These are phyloP conservation scores for Medicago truncatula DNA, from an alignment of 306 rosid genomes.

Conservation along the genomic window MtrunA17r5.0-ANR NC_053044.1:52468001-52468500, in stretches of 20 bases:
- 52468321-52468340: not conserved
- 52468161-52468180: conserved; percentile 25
- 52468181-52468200: conserved; percentile 22
- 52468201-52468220: conserved; percentile 39
- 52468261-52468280: conserved; percentile 54
- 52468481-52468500: too few relatives aligned
- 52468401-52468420: conserved; percentile 19
- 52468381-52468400: not conserved
- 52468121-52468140: conserved; percentile 22
- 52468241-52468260: conserved; percentile 52
- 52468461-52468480: too few relatives aligned
- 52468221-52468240: conserved; percentile 35
- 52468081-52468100: conserved; percentile 42
- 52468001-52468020: not conserved
- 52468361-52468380: not conserved
- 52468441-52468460: too few relatives aligned
- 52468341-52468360: not conserved
- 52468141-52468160: conserved; percentile 40
- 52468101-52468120: conserved; percentile 61
- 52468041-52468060: conserved; percentile 39
- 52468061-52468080: conserved; percentile 1
- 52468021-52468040: conserved; percentile 60
- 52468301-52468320: not conserved
- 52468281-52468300: conserved; percentile 78
- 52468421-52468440: conserved; percentile 46